Base-by-base conservation (phyloP, 2,329 filamentous ascomycete species). In the Apiospora hydei region DNA sequence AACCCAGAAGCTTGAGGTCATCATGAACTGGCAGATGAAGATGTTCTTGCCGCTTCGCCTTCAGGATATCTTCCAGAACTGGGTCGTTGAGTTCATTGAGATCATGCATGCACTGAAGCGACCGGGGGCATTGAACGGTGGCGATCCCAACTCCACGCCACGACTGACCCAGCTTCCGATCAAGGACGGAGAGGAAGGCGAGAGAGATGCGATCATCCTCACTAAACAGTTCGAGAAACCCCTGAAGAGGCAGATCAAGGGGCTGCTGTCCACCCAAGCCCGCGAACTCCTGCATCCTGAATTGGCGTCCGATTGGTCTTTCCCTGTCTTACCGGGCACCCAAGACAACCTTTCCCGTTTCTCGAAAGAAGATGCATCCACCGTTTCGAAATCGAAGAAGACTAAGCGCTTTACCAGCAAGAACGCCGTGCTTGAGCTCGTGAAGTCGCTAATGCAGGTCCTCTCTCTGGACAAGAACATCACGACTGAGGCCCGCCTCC, bases 21-120 rank as follows among this genome's bases (percentile, higher is more conserved):
- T 99, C 78, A 98, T 99, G 95, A 94, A 98, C 82, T 99, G 97
- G 97, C 96, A 99, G 81, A 92, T 99, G 80, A 93, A 91, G 66
- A 95, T 94, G 0, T 98, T 98, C 81, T 84, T 99, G 0, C 96
- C 97, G 0, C 81, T 85, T 0, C 91, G 92, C 5, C 87, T 99
- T 68, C 95, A 98, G 78, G 88, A 92, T 0, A 89, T 92, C 13
- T 99, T 99, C 85, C 90, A 95, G 74, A 92, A 97, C 77, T 98
- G 95, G 94, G 90, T 98, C 3, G 90, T 98, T 18, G 94, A 98
- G 80, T 99, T 98, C 82, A 93, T 99, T 76, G 91, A 98, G 76
- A 87, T 98, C 71, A 98, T 99, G 95, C 95, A 98, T 78, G 84
- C 86, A 16, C 87, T 95, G 74, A 99, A 98, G 82, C 90, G 91